phyloP scores from a whole-genome alignment of 2,329 filamentous ascomycete genomes.

The Cladophialophora carrionii region DNA sequence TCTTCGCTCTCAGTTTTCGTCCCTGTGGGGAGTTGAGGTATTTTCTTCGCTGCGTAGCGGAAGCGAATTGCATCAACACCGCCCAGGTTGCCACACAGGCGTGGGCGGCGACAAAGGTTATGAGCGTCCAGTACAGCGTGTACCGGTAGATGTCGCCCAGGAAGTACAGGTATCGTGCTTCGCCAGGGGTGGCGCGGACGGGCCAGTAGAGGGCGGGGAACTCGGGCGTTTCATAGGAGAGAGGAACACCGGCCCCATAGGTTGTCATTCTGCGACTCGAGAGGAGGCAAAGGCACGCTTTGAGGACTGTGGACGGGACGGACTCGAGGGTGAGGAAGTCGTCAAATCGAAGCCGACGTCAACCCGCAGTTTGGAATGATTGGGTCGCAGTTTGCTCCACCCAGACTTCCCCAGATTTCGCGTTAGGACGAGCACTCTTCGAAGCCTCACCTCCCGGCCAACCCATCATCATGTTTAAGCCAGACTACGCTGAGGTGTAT shows the following conservation, averaged over 20 bases:
- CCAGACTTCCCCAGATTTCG: not conserved
- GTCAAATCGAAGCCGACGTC: not conserved
- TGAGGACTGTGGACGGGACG: not conserved
- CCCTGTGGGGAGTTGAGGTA: conserved; percentile 31
- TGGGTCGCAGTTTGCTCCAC: not conserved
- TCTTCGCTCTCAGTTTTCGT: conserved; percentile 32
- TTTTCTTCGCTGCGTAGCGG: conserved; percentile 28
- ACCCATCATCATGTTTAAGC: not conserved
- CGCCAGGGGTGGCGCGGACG: conserved; percentile 59
- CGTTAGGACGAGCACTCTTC: not conserved
- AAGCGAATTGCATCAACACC: conserved; percentile 63
- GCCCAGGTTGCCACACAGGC: conserved; percentile 72
- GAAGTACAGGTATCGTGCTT: conserved; percentile 70
- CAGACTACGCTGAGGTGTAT: not conserved
- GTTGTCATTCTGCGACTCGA: conserved; percentile 23
- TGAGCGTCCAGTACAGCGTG: conserved; percentile 82
- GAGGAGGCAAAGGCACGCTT: not conserved
- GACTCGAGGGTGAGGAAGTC: not conserved
- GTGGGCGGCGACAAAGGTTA: conserved; percentile 77
- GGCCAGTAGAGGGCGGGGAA: conserved; percentile 87
- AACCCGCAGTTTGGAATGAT: not conserved
- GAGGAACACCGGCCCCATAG: conserved; percentile 31
- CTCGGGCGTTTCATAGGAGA: conserved; percentile 64
- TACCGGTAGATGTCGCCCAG: conserved; percentile 82
- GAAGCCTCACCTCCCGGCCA: not conserved